Conservation (phyloP, 2,329 filamentous ascomycete genomes). For the Xylaria arbuscula region DNA sequence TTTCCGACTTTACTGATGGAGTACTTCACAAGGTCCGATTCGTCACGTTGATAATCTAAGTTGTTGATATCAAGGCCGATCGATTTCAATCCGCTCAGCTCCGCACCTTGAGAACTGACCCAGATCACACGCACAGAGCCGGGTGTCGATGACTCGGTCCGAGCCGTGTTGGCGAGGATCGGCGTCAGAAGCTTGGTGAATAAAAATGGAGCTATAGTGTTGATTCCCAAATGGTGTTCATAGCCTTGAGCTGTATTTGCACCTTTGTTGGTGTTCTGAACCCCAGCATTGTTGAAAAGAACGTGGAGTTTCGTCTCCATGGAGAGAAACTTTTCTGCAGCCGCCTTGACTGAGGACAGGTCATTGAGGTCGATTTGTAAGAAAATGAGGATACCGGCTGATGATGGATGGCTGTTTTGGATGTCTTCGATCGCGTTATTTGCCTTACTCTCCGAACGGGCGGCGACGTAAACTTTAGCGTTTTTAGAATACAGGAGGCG, state of each 20-base stretch:
- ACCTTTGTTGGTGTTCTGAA: slow-evolving; percentile 35
- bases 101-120: slow-evolving; percentile 39
- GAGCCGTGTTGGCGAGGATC: slow-evolving; percentile 35
- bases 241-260: slow-evolving; percentile 48
- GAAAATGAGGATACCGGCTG: slow-evolving; percentile 49
- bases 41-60: slow-evolving; percentile 35
- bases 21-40: slow-evolving; percentile 3
- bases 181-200: slow-evolving; percentile 44
- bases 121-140: slow-evolving; percentile 44
- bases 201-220: slow-evolving; percentile 41
- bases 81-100: slow-evolving; percentile 11
- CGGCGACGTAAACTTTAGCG: slow-evolving; percentile 58
- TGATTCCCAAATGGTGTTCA: slow-evolving; percentile 44
- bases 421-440: slow-evolving; percentile 54
- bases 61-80: slow-evolving; percentile 9
- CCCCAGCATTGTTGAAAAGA: slow-evolving; percentile 54
- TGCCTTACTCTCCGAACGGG: slow-evolving; percentile 54
- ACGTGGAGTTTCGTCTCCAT: slow-evolving; percentile 53
- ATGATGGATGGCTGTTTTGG: slow-evolving; percentile 38
- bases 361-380: slow-evolving; percentile 54
- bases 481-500: slow-evolving; percentile 54
- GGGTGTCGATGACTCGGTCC: background rate
- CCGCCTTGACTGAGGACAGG: slow-evolving; percentile 51
- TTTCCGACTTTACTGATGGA: slow-evolving; percentile 43
- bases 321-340: slow-evolving; percentile 51